These are phyloP conservation scores for Chrysosporium queenslandicum DNA, from an alignment of 2,329 filamentous ascomycete genomes.

Conservation along the genomic window DNA sequence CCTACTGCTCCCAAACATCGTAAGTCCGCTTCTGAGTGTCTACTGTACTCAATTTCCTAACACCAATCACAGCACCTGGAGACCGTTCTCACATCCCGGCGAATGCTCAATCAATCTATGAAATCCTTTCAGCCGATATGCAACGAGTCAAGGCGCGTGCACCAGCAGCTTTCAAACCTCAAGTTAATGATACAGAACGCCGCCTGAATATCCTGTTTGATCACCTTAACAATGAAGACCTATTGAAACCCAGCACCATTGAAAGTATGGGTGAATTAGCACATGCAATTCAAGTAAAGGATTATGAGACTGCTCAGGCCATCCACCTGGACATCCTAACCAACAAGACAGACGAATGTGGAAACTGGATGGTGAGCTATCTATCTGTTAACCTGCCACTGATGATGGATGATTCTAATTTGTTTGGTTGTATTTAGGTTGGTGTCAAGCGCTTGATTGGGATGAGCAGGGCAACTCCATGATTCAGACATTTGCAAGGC, in stretches of 20 bases:
- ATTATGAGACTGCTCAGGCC: conserved; percentile 57
- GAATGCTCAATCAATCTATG: conserved; percentile 64
- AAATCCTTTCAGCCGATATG: conserved; percentile 74
- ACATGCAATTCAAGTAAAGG: conserved; percentile 54
- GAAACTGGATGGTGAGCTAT: conserved; percentile 73
- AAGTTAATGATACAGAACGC: conserved; percentile 91
- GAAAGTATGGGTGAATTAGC: conserved; percentile 44
- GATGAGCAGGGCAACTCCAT: conserved; percentile 68
- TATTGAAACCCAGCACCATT: conserved; percentile 64
- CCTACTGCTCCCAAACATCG: conserved; percentile 57
- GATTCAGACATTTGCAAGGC: conserved; percentile 12
- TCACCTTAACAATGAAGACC: conserved; percentile 89
- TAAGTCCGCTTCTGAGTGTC: conserved; percentile 31
- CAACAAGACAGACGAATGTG: conserved; percentile 69
- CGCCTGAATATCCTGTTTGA: conserved; percentile 89
- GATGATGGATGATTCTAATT: conserved; percentile 5
- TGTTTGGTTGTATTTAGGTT: conserved; percentile 41
- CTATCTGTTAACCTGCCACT: not conserved
- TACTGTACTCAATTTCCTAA: conserved; percentile 11
- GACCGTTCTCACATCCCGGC: conserved; percentile 83
- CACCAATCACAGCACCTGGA: conserved; percentile 45
- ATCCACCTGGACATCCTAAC: conserved; percentile 67
- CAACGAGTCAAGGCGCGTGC: conserved; percentile 78
- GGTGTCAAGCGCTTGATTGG: conserved; percentile 67
- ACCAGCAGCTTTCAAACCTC: conserved; percentile 72